Evolutionary conservation across 495 filamentous ascomycete species (phyloP).

Genomic region (Talaromyces proteolyticus): DNA sequence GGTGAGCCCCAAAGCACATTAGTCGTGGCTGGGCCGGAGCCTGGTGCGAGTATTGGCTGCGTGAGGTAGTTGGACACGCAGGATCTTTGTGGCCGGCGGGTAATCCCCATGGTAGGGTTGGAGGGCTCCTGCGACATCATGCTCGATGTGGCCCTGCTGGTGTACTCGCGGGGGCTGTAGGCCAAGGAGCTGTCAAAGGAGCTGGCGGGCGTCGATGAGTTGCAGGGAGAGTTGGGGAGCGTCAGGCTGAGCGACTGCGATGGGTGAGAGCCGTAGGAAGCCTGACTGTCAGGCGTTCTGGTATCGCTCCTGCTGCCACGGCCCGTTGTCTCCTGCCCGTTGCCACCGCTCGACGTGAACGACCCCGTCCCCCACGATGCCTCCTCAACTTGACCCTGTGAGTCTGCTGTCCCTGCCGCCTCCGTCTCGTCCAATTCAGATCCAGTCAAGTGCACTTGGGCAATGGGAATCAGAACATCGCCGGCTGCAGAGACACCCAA

Average conservation of each 20-base stretch:
- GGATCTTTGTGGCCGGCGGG: neutral
- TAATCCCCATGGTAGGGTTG: neutral
- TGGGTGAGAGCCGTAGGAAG: no score
- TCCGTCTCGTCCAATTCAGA: slow-evolving; percentile 4
- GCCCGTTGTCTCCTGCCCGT: neutral
- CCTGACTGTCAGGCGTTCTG: neutral
- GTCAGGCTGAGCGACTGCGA: neutral
- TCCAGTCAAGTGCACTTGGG: slow-evolving; percentile 5
- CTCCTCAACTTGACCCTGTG: neutral
- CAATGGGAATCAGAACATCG: slow-evolving; percentile 4
- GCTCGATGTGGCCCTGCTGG: slow-evolving; percentile 3
- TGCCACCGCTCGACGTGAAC: neutral
- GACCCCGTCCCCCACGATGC: slow-evolving; percentile 5
- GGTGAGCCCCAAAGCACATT: neutral
- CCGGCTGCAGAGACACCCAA: neutral
- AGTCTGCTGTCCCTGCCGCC: neutral
- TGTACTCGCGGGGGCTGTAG: slow-evolving; percentile 3
- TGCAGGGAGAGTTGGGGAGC: neutral
- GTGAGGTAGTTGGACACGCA: slow-evolving; percentile 1
- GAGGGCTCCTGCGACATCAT: slow-evolving; percentile 17
- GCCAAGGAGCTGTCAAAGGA: slow-evolving; percentile 4
- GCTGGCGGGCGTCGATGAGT: slow-evolving; percentile 3
- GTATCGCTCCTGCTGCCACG: no score
- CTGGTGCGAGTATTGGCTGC: slow-evolving; percentile 3
- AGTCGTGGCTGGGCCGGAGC: neutral